Base-by-base conservation (phyloP, 78 protist species). In the Speleostelium caveatum region DNA sequence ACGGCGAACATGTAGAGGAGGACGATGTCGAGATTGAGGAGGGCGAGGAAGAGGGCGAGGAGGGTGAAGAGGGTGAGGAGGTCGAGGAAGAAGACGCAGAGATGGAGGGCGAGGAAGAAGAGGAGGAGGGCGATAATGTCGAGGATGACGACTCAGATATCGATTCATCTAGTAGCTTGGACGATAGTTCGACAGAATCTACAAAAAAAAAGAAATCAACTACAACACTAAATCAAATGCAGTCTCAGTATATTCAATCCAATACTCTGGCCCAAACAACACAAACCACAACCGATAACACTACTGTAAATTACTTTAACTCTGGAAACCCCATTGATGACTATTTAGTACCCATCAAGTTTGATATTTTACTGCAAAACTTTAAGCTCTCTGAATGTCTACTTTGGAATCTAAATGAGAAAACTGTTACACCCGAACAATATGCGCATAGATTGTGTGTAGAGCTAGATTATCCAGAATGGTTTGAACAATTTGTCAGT, bases 401-500 rank as follows among this genome's bases (percentile, higher is more conserved):
- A 49, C 53, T 83, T n/a, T 83, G 91, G 91, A 83, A 83, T 53
- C 32, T 83, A 17, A 83, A 83, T 59, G 91, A 83, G 42, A 22
- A 60, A 28, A 22, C 33, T 3, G 30, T 83, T 7, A 71, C 91
- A 83, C 91, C 91, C 1, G 79, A 83, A 22, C 75, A 83, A 2
- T 83, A 69, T 59, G 63, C 79, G 12, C 63, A 83, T 39, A 42
- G 60, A 12, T 51, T 83, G 19, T 83, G 91, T 61, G 53, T 63
- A 2, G 91, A 83, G 22, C 49, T 83, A 32, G 91, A 83, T 59
- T 69, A 58, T 60, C 91, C 91, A 0, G 91, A 83, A 32, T 83
- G 79, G 77, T 83, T 83, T 71, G 91, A 83, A 28, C 41, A 12
- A 26, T n/a, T 69, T 24, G 67, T 83, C 14, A 74, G 73, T 3